phyloP scores from a whole-genome alignment of 176 grass and related monocot genomes.

The Carex littledalei region DNA sequence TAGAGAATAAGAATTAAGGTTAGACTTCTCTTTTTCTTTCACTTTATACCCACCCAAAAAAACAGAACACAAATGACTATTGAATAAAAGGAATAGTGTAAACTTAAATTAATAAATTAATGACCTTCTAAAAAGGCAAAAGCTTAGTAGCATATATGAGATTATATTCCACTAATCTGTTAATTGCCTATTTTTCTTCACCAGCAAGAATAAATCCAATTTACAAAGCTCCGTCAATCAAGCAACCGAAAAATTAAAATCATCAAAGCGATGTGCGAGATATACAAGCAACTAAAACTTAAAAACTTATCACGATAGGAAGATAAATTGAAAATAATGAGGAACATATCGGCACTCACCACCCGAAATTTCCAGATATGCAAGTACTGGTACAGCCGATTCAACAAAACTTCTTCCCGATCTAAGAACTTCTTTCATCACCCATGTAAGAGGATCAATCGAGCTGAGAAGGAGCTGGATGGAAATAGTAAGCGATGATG shows the following conservation, averaged over 20 bases:
- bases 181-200: not conserved
- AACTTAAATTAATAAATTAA: not conserved
- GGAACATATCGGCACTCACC: constrained; percentile 36
- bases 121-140: not conserved
- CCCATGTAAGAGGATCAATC: constrained; percentile 7
- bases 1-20: constrained; percentile 13
- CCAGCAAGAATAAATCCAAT: not conserved
- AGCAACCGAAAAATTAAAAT: not conserved
- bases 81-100: constrained; percentile 12
- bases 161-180: not conserved
- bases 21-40: constrained; percentile 6
- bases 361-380: not conserved
- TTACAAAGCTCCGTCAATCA: not conserved
- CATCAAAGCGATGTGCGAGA: not conserved
- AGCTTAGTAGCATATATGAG: not conserved
- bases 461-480: not conserved
- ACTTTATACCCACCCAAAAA: not conserved
- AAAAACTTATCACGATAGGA: not conserved
- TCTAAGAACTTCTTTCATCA: constrained; percentile 14
- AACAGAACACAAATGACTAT: constrained; percentile 7
- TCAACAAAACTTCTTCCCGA: not conserved
- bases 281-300: not conserved
- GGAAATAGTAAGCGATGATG: not conserved
- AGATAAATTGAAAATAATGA: constrained; percentile 4
- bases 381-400: not conserved